phyloP scores from a whole-genome alignment of 2,329 filamentous ascomycete genomes.

The Ophiostoma piceae region DNA sequence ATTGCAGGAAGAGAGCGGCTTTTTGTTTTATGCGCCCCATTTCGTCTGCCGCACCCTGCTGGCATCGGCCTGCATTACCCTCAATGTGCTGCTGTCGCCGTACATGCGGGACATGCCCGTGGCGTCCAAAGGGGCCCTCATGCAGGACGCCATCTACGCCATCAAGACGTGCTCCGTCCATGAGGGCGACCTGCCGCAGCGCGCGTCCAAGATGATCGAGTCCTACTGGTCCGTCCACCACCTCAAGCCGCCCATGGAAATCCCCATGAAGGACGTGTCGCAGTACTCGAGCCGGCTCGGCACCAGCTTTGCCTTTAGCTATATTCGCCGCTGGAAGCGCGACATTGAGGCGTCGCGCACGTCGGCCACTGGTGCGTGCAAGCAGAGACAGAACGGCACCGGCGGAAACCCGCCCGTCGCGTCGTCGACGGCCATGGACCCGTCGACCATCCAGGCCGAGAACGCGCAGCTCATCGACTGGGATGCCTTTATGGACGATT shows the following conservation, averaged over 20 bases:
- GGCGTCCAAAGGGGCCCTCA: slow-evolving; percentile 31
- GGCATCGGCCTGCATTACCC: slow-evolving; percentile 43
- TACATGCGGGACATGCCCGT: slow-evolving; percentile 35
- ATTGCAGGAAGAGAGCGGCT: slow-evolving; percentile 39
- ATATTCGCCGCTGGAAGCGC: slow-evolving; percentile 44
- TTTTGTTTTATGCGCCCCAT: slow-evolving; percentile 46
- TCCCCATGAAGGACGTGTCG: slow-evolving; percentile 36
- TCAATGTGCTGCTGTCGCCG: slow-evolving; percentile 44
- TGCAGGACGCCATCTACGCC: slow-evolving; percentile 35
- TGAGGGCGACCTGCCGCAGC: slow-evolving; percentile 46
- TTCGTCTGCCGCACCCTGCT: slow-evolving; percentile 46
- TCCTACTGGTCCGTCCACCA: slow-evolving; percentile 44
- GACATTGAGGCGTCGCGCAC: slow-evolving; percentile 38
- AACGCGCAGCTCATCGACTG: slow-evolving; percentile 44
- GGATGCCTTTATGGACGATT: slow-evolving; percentile 48
- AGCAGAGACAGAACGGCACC: slow-evolving; percentile 20
- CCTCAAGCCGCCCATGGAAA: slow-evolving; percentile 38
- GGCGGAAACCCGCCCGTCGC: not conserved
- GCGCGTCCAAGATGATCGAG: slow-evolving; percentile 45
- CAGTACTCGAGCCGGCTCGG: slow-evolving; percentile 44
- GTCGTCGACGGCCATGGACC: slow-evolving; percentile 22
- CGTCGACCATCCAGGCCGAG: slow-evolving; percentile 24
- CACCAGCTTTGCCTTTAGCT: slow-evolving; percentile 48
- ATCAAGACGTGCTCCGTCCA: slow-evolving; percentile 42
- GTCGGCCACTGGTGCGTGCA: slow-evolving; percentile 27